Base-by-base conservation (phyloP, 345 rosid species). In the Excoecaria cochinchinensis region DNA sequence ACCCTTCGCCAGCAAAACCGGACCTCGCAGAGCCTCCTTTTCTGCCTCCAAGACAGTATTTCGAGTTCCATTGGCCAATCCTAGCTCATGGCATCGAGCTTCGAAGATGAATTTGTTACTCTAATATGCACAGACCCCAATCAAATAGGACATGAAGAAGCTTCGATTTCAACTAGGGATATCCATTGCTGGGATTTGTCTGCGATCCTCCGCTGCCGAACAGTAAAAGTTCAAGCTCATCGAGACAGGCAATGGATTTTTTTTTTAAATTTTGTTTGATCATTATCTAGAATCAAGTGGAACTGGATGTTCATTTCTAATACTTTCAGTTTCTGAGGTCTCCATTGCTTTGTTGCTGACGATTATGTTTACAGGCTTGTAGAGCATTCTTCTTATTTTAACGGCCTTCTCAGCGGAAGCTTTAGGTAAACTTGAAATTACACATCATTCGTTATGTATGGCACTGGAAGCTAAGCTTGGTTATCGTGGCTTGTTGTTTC, bases 301-400 rank as follows among this genome's bases (percentile, higher is more conserved):
- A 72, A 36, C 8, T 48, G 2, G 19, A 52, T 55, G 50, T 44
- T 47, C 8, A 5, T 67, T 55, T 42, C 15, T 15, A 44, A 9
- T 3, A 5, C 31, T 56, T 14, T 51, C 14, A 21, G 44, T 64
- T 36, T 42, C 15, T 25, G 36, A 6, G 5, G 21, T 4, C 17
- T 70, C 50, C 11, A 25, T 17, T 14, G 16, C 70, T 68, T 39
- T 9, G 21, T 55, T 56, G 61, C n/a, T 7, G 10, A 8, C 72
- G 31, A 31, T 31, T 7, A n/a, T 69, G 16, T 52, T 22, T 40
- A 52, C 80, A 91, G 94, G 78, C 90, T 92, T 64, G 64, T 81
- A 47, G 80, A 86, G 67, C 82, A 80, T 51, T 92, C 93, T 25
- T 84, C 93, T 0, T 92, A 87, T 78, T 90, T 92, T 76, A 86